Evolutionary conservation across 176 grass and related monocot genomes (phyloP).

Genomic region (Avena atlantica): DNA sequence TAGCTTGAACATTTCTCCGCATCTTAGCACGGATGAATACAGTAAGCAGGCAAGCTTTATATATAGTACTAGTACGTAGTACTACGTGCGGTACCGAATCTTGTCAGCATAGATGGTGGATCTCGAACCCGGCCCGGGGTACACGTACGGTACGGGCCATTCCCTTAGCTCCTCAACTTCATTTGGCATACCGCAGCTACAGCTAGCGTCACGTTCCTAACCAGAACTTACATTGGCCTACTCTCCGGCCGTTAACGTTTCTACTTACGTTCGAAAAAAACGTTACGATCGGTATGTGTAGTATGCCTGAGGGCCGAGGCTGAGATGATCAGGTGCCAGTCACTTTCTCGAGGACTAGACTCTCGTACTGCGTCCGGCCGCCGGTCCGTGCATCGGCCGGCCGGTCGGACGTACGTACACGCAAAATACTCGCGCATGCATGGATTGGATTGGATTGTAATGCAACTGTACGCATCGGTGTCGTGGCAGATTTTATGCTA

Average conservation of each 20-base stretch:
- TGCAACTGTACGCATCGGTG: neutral
- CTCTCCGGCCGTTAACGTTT: neutral
- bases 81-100: neutral
- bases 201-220: neutral
- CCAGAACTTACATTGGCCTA: neutral
- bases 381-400: neutral
- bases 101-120: conserved; percentile 44
- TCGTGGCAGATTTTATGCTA: conserved; percentile 23
- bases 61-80: neutral
- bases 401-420: neutral
- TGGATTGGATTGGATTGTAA: neutral
- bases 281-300: neutral
- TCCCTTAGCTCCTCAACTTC: neutral
- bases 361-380: neutral
- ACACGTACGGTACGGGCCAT: neutral
- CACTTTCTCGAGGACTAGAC: conserved; percentile 28
- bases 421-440: neutral
- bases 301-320: neutral
- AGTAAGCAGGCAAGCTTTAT: too few relatives aligned
- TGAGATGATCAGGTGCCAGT: neutral
- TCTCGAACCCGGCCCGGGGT: neutral
- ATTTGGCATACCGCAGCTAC: neutral
- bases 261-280: neutral
- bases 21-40: too few relatives aligned
- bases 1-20: too few relatives aligned